Percentiles rank a stretch among this genome's conserved stretches.
Conservation (phyloP, 1,284 basidiomycete species). For the Hymenochaete sp. region DNA sequence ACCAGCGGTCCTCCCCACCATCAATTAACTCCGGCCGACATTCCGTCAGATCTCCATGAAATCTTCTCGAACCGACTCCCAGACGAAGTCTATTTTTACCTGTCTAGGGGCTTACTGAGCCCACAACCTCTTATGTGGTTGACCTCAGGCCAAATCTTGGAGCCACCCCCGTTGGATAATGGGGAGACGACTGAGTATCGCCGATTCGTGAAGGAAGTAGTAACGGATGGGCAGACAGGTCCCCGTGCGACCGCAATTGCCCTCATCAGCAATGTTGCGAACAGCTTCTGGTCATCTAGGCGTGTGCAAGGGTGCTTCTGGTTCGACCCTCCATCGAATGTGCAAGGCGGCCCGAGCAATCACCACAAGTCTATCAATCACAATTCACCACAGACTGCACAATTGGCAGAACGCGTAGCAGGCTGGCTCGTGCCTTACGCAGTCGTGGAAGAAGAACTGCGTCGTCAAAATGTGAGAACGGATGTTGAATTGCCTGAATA, state of each 20-base stretch:
- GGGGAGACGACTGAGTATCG: constrained; percentile 93
- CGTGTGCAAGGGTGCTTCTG: constrained; percentile 68
- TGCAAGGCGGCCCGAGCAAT: constrained; percentile 31
- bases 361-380: constrained; percentile 53
- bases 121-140: constrained; percentile 89
- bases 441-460: constrained; percentile 88
- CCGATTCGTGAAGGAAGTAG: constrained; percentile 89
- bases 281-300: constrained; percentile 73
- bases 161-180: constrained; percentile 88
- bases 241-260: constrained; percentile 88
- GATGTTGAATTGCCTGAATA: neutral
- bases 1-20: constrained; percentile 46
- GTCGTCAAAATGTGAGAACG: constrained; percentile 77
- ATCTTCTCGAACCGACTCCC: constrained; percentile 93
- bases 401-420: constrained; percentile 79
- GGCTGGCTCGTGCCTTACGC: constrained; percentile 90
- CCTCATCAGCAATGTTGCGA: constrained; percentile 68
- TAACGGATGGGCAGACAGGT: constrained; percentile 87
- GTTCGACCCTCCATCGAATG: constrained; percentile 49
- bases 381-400: constrained; percentile 69
- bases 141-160: constrained; percentile 76
- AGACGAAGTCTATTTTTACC: constrained; percentile 94
- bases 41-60: constrained; percentile 88
- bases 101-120: constrained; percentile 85
- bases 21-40: constrained; percentile 71